A percentile compares a stretch with the other conserved stretches of the same genome.
phyloP scores from a whole-genome alignment of 2,329 filamentous ascomycete genomes.

The Immersiporthe knoxdaviesiana region DNA sequence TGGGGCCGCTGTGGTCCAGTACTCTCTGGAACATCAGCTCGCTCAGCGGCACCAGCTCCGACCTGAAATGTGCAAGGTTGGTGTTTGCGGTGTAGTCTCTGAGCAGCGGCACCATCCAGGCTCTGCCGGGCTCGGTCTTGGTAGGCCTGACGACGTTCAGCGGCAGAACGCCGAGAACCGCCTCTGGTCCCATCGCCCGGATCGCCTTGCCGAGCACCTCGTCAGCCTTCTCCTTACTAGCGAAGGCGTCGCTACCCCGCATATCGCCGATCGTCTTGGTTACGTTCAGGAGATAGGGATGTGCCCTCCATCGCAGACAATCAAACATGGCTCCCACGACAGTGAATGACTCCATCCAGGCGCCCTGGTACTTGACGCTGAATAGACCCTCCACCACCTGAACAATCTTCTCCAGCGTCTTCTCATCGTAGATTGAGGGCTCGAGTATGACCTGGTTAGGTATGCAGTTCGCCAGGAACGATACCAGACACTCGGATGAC shows the following conservation, averaged over 20 bases:
- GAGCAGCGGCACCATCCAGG: conserved; percentile 92
- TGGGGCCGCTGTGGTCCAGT: conserved; percentile 80
- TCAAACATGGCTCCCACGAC: conserved; percentile 88
- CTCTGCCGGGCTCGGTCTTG: conserved; percentile 78
- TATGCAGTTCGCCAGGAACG: conserved; percentile 88
- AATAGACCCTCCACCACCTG: conserved; percentile 74
- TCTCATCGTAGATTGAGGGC: conserved; percentile 91
- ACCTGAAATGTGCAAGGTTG: conserved; percentile 79
- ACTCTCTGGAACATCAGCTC: conserved; percentile 88
- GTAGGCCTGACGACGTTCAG: conserved; percentile 81
- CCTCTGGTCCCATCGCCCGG: conserved; percentile 85
- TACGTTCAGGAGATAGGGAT: conserved; percentile 75
- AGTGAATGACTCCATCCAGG: conserved; percentile 93
- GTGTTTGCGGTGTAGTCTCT: conserved; percentile 91
- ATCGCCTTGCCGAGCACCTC: conserved; percentile 86
- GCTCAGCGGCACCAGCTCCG: conserved; percentile 86
- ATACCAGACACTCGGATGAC: conserved; percentile 91
- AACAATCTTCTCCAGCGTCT: conserved; percentile 79
- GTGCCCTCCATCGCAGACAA: conserved; percentile 79
- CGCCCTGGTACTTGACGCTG: conserved; percentile 88
- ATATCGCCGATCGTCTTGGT: conserved; percentile 84
- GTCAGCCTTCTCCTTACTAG: conserved; percentile 93
- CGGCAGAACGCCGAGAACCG: conserved; percentile 79
- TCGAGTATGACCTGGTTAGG: conserved; percentile 82
- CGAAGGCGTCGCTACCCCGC: conserved; percentile 83